Conservation (phyloP, 1,139 yeast genomes). For the Kodamaea anthophila region DNA sequence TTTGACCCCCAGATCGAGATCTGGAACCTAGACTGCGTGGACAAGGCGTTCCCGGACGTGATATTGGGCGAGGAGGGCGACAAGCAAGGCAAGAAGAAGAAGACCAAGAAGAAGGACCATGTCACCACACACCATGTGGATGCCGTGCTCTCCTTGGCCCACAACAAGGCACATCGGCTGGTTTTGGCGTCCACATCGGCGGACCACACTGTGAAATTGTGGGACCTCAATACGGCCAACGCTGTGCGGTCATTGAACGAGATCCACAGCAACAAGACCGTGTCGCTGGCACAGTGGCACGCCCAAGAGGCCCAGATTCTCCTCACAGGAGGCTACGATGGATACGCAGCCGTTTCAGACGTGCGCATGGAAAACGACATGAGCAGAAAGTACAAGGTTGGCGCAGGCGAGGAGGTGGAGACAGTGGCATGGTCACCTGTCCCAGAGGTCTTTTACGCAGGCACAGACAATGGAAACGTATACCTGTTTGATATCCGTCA, state of each 20-base stretch:
- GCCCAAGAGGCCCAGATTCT: constrained; percentile 67
- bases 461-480: constrained; percentile 88
- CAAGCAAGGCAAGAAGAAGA: constrained; percentile 40
- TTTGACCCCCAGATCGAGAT: constrained; percentile 96
- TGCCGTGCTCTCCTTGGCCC: constrained; percentile 84
- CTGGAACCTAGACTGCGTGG: constrained; percentile 91
- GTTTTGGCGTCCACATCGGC: constrained; percentile 93
- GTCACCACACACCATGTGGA: constrained; percentile 83
- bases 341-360: constrained; percentile 72
- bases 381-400: constrained; percentile 60
- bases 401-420: constrained; percentile 75
- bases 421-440: constrained; percentile 62
- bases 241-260: constrained; percentile 67
- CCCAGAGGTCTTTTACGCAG: constrained; percentile 71
- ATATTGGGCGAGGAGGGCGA: constrained; percentile 76
- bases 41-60: constrained; percentile 90
- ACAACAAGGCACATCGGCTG: constrained; percentile 75
- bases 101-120: constrained; percentile 44
- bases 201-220: constrained; percentile 85
- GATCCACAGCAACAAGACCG: constrained; percentile 65
- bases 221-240: constrained; percentile 77
- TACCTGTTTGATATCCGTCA: constrained; percentile 84
- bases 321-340: constrained; percentile 91
- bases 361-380: constrained; percentile 70
- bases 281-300: constrained; percentile 87